A percentile compares a stretch with the other conserved stretches of the same genome.
These are phyloP conservation scores for Scutellaria galericulata DNA, from an alignment of 257 asterid species.

Conservation along the genomic window DNA sequence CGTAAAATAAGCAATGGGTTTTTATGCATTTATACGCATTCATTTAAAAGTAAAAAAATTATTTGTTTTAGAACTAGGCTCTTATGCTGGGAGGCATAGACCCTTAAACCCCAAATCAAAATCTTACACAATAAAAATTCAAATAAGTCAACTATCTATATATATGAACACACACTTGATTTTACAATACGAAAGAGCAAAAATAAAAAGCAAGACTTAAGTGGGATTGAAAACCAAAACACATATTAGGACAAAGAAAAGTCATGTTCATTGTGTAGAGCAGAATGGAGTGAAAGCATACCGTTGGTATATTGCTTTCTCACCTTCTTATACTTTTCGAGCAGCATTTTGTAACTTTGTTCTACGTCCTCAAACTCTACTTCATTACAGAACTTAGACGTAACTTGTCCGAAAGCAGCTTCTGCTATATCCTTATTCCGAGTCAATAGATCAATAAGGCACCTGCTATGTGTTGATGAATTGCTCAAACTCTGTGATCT, in stretches of 20 bases:
- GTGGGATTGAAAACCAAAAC: neutral
- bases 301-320: conserved; percentile 65
- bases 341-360: conserved; percentile 47
- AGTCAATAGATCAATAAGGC: conserved; percentile 32
- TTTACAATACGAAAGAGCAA: too few species aligned
- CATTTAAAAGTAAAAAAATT: too few species aligned
- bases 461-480: conserved; percentile 39
- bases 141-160: too few species aligned
- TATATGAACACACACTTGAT: too few species aligned
- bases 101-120: too few species aligned
- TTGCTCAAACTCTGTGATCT: conserved; percentile 34
- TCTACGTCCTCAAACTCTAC: conserved; percentile 56
- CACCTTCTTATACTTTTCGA: conserved; percentile 66
- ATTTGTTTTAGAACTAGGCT: too few species aligned
- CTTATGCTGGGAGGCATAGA: too few species aligned
- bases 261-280: conserved; percentile 35
- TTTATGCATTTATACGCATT: too few species aligned
- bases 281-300: conserved; percentile 70
- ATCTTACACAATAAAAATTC: too few species aligned
- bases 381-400: conserved; percentile 58
- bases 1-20: too few species aligned
- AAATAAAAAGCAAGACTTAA: neutral
- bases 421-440: conserved; percentile 47
- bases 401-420: conserved; percentile 49
- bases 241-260: neutral